Base-by-base conservation (phyloP, 2,329 filamentous ascomycete genomes). In the Colletotrichum ledebouriae region DNA sequence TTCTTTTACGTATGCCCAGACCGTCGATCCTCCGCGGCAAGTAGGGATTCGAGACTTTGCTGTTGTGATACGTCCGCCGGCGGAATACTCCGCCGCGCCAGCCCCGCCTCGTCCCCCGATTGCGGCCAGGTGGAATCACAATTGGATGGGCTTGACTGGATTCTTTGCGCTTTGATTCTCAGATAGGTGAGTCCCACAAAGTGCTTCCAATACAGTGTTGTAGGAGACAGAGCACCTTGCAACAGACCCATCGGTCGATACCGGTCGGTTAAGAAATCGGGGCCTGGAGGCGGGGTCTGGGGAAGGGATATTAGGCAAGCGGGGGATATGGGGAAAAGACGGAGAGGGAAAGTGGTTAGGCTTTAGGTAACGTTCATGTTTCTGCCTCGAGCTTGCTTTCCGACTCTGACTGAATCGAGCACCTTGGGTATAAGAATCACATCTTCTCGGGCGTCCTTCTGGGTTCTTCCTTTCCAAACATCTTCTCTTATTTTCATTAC, bases 261-360 rank as follows among this genome's bases (percentile, higher is more conserved):
- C 34, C 1, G 13, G 52, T 17, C n/a, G 33, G 63, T 59, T 41
- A 59, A 52, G 17, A n/a, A n/a, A 10, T 13, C 42, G 20, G 22
- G 47, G 47, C 49, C 37, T 15, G 61, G 55, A 65, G 53, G 55
- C 65, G 61, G 60, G 65, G 53, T 65, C 61, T 17, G 61, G 65
- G 65, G 65, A 65, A 65, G 17, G 33, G 12, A 25, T 11, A 13
- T 59, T 46, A 6, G 9, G 12, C n/a, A 39, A 61, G 33, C 53
- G 61, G 34, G 60, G 46, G 13, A 22, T 5, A 37, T 53, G 65
- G 65, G 42, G 61, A 64, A 59, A 25, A 11, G 53, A 22, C n/a
- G 6, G 15, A 57, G 10, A 39, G 13, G 13, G 33, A 33, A 29
- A 22, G 47, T 29, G 12, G 9, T 50, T n/a, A 1, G n/a, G 47